A percentile compares a stretch with the other conserved stretches of the same genome.
Conservation (phyloP, 352 stramenopile species). For the Phytophthora pseudosyringae region DNA sequence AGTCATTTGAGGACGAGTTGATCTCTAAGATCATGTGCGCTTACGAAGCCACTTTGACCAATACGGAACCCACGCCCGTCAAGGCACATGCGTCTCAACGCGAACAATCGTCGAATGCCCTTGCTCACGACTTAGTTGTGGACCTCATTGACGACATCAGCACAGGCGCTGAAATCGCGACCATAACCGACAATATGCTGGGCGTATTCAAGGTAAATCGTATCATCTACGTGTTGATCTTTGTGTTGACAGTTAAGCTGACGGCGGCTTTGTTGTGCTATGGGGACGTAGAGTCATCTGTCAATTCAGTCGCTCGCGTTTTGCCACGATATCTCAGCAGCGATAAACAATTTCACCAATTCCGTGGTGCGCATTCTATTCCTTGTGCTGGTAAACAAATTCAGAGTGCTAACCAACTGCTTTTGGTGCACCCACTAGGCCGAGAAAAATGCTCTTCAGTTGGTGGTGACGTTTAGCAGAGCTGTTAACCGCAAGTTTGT, state of each 20-base stretch:
- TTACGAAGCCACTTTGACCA: slow-evolving; percentile 55
- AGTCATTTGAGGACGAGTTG: slow-evolving; percentile 72
- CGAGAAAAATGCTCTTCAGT: slow-evolving; percentile 74
- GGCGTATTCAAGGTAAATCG: slow-evolving; percentile 75
- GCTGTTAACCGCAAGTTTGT: slow-evolving; percentile 65
- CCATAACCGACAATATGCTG: slow-evolving; percentile 66
- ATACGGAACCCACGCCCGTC: slow-evolving; percentile 13
- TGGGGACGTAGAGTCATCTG: slow-evolving; percentile 56
- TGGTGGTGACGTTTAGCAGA: slow-evolving; percentile 80
- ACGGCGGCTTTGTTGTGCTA: neutral
- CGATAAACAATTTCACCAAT: slow-evolving; percentile 45
- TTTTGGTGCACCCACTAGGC: slow-evolving; percentile 35
- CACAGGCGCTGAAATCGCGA: slow-evolving; percentile 70
- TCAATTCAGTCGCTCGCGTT: slow-evolving; percentile 78
- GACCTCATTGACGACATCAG: slow-evolving; percentile 69
- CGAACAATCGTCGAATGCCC: slow-evolving; percentile 32
- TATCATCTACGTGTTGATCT: neutral
- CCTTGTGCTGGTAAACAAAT: neutral
- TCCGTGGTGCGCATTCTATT: slow-evolving; percentile 35
- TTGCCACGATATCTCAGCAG: slow-evolving; percentile 53
- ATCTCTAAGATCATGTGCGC: slow-evolving; percentile 76
- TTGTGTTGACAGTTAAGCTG: neutral
- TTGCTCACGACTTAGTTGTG: slow-evolving; percentile 50
- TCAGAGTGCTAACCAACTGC: neutral
- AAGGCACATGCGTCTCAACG: neutral